phyloP scores from a whole-genome alignment of 2,329 filamentous ascomycete species.

The Penicillium sp. region DNA sequence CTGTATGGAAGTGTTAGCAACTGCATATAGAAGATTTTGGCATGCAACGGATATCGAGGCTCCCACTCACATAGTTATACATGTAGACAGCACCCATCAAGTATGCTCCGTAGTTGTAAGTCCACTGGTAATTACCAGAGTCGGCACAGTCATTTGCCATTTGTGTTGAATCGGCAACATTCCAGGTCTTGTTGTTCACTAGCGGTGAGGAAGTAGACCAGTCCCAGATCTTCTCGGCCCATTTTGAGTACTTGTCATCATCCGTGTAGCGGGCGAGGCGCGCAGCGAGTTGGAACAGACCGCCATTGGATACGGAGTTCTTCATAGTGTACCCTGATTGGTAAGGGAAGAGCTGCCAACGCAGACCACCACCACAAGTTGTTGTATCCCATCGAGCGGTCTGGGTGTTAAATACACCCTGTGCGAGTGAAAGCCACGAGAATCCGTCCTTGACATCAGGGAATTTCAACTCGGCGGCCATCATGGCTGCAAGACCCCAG shows the following conservation, averaged over 20 bases:
- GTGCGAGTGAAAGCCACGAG: slow-evolving; percentile 50
- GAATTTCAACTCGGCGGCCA: slow-evolving; percentile 57
- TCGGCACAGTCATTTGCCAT: slow-evolving; percentile 47
- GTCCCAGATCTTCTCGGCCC: slow-evolving; percentile 55
- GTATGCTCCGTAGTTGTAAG: slow-evolving; percentile 57
- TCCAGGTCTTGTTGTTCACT: slow-evolving; percentile 51
- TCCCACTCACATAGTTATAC: slow-evolving; percentile 51
- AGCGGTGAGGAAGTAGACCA: slow-evolving; percentile 51
- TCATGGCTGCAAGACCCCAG: slow-evolving; percentile 61
- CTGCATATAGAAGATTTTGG: not conserved
- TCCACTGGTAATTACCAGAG: slow-evolving; percentile 56
- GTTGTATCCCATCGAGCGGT: slow-evolving; percentile 59
- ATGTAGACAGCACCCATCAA: slow-evolving; percentile 56
- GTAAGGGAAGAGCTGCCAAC: slow-evolving; percentile 71
- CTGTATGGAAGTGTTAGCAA: slow-evolving; percentile 4
- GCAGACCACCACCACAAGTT: slow-evolving; percentile 61
- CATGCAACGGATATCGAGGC: no score
- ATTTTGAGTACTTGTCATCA: slow-evolving; percentile 56
- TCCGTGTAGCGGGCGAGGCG: slow-evolving; percentile 59
- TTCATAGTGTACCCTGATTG: slow-evolving; percentile 78
- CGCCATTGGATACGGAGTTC: slow-evolving; percentile 70
- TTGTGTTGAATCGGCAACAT: slow-evolving; percentile 58
- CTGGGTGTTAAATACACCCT: slow-evolving; percentile 66
- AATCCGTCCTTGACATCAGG: slow-evolving; percentile 45
- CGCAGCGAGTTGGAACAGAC: slow-evolving; percentile 72